These are phyloP conservation scores for Acer campestre DNA, from an alignment of 345 rosid species.

Conservation along the genomic window DNA sequence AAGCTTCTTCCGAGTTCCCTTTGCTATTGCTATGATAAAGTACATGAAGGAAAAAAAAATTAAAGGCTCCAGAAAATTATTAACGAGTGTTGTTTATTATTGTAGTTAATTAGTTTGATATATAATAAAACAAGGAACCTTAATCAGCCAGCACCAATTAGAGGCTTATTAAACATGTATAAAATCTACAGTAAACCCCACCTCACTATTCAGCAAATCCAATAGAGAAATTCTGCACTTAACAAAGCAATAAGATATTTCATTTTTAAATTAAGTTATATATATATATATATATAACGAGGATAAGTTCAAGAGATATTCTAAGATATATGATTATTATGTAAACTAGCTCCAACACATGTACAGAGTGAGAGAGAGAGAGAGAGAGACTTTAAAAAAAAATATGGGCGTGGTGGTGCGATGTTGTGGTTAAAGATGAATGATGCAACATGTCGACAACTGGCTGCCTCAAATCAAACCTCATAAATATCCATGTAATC, in stretches of 20 bases:
- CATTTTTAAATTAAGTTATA: no score
- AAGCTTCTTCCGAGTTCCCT: not conserved
- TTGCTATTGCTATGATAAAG: not conserved
- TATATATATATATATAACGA: no score
- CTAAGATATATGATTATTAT: not conserved
- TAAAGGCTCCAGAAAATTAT: not conserved
- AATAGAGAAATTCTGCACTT: conserved; percentile 4
- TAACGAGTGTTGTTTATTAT: not conserved
- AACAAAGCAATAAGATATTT: not conserved
- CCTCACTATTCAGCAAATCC: conserved; percentile 3
- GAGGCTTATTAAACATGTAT: not conserved
- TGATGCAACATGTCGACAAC: conserved; percentile 22
- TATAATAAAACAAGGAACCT: not conserved
- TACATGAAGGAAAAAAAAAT: not conserved
- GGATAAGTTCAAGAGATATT: conserved; percentile 10
- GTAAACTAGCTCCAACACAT: not conserved
- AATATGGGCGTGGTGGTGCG: not conserved
- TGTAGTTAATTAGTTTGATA: not conserved
- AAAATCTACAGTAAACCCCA: conserved; percentile 11
- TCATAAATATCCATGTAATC: not conserved
- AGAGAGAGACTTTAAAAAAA: not conserved
- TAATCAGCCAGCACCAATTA: not conserved
- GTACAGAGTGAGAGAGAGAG: not conserved
- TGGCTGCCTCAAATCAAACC: not conserved
- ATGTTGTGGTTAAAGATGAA: not conserved